A percentile compares a stretch with the other conserved stretches of the same genome.
Conservation (phyloP, 2,329 filamentous ascomycete genomes). For the Pestalotiopsis sp. region DNA sequence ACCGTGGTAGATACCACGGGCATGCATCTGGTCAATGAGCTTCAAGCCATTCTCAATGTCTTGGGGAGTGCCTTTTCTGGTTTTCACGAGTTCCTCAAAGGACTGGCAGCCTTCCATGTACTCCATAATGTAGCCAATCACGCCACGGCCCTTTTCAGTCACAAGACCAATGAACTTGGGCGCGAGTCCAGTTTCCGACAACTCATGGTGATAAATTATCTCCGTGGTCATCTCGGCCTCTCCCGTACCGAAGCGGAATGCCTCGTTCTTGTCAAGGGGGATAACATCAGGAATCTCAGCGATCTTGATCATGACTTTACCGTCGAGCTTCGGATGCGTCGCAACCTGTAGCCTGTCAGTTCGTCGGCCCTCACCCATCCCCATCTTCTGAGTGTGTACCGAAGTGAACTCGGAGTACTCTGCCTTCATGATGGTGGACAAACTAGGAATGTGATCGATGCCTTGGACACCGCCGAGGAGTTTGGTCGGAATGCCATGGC, state of each 20-base stretch:
- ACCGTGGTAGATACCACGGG: background rate
- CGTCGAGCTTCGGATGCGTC: background rate
- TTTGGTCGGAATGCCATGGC: background rate
- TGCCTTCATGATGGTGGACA: background rate
- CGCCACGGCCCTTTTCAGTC: slow-evolving; percentile 10
- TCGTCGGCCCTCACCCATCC: background rate
- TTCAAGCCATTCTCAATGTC: background rate
- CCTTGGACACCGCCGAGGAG: background rate
- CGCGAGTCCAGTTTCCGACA: background rate
- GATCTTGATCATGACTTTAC: slow-evolving; percentile 4
- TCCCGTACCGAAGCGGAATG: too few species aligned
- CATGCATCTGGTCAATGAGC: background rate
- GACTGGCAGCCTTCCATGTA: background rate
- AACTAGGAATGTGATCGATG: background rate
- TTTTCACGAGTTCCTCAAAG: background rate
- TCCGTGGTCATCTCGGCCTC: background rate
- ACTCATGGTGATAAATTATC: background rate
- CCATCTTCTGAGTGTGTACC: background rate
- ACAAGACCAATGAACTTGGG: slow-evolving; percentile 3
- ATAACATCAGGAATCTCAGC: slow-evolving; percentile 4
- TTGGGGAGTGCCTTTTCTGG: background rate
- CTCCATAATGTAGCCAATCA: slow-evolving; percentile 10
- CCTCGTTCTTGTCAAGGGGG: background rate
- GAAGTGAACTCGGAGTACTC: background rate
- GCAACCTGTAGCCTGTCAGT: background rate